Evolutionary conservation across 495 filamentous ascomycete genomes (phyloP).

Genomic region (Sporormia fimetaria): DNA sequence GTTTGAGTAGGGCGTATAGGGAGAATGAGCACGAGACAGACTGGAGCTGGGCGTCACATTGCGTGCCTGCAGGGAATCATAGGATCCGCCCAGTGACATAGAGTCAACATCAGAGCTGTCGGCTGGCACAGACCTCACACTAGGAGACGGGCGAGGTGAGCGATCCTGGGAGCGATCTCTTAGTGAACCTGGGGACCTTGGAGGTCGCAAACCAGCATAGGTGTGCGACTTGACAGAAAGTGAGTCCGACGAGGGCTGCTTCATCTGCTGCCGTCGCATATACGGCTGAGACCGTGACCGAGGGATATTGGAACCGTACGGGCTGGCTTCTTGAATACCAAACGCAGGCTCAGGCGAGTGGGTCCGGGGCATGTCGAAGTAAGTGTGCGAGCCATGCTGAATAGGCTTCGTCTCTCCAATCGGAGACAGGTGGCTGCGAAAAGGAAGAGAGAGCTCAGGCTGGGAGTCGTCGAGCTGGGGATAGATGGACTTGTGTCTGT

Average conservation of each 20-base stretch:
- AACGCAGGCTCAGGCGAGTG: conserved; percentile 40
- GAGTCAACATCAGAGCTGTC: conserved; percentile 49
- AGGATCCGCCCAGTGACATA: conserved; percentile 27
- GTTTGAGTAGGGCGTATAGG: conserved; percentile 47
- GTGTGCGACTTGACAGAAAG: conserved; percentile 37
- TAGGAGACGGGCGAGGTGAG: conserved; percentile 43
- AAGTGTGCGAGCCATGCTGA: conserved; percentile 22
- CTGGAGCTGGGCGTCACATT: conserved; percentile 36
- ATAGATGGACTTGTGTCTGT: conserved; percentile 20
- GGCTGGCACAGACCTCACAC: conserved; percentile 42
- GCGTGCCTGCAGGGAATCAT: conserved; percentile 24
- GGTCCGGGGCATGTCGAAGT: conserved; percentile 38
- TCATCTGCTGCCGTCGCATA: conserved; percentile 32
- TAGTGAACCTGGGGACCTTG: conserved; percentile 40
- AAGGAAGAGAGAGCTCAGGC: conserved; percentile 16
- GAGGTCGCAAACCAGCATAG: conserved; percentile 42
- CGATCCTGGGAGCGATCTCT: conserved; percentile 17
- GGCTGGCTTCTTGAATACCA: conserved; percentile 20
- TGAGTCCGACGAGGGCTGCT: conserved; percentile 33
- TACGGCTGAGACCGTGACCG: conserved; percentile 26
- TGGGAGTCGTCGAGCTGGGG: conserved; percentile 16
- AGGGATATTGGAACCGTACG: conserved; percentile 24
- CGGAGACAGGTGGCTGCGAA: conserved; percentile 14
- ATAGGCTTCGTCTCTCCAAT: conserved; percentile 29
- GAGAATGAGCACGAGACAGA: conserved; percentile 49